Base-by-base conservation (phyloP, 1,284 basidiomycete species). In the Kalmanozyma brasiliensis region DNA sequence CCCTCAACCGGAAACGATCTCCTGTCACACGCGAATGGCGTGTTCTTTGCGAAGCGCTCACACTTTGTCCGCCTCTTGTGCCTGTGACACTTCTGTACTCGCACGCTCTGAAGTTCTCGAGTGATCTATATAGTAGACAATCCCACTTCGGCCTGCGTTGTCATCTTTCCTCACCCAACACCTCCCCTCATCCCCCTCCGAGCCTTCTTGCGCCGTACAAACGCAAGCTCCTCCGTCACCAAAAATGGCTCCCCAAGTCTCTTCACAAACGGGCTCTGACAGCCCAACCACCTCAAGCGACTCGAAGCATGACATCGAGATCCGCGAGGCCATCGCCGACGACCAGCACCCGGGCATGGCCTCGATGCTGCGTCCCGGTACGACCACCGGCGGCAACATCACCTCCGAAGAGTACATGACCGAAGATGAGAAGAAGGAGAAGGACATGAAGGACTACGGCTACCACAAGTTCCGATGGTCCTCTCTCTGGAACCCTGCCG, bases 401-500 rank as follows among this genome's bases (percentile, higher is more conserved):
- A 70, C 70, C 4, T 68, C 62, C 4, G 74, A 74, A 46, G 71
- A 69, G 24, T 78, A 76, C 61, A 53, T 74, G 49, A 71, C 67
- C 35, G 76, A 78, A 35, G 46, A 66, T 6, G 72, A 76, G 38
- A 59, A 67, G 44, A 45, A 59, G 40, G 38, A 19, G 9, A 49
- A 67, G 42, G 63, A 56, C 2, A 49, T 72, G 46, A 49, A 63
- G 44, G 59, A 56, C 13, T 58, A 49, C 35, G 63, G 68, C 4
- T 63, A 72, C 34, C 55, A 67, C 51, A 55, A 65, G 43, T 83
- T 82, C 73, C 45, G 35, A 13, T 74, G 75, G 61, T 71, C 74
- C 3, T 78, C 76, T 24, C 76, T 83, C 8, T 83, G 78, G 78
- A 36, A 58, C 20, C 57, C 57, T 1, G 79, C 78, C 16, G 74